Base-by-base conservation (phyloP, 2,329 filamentous ascomycete species). In the Trichophyton benhamiae region DNA sequence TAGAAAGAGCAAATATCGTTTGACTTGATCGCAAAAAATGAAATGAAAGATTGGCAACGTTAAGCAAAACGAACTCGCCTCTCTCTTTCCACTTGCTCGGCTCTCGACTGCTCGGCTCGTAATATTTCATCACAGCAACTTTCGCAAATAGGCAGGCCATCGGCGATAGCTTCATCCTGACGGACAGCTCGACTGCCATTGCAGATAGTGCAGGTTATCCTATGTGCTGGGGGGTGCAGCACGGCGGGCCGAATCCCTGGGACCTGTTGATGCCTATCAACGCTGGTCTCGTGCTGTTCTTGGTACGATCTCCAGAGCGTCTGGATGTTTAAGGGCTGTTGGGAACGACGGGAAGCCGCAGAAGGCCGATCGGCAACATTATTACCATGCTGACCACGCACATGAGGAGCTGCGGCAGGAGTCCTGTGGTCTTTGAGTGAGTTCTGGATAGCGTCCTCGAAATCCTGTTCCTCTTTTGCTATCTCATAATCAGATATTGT, bases 111-210 rank as follows among this genome's bases (percentile, higher is more conserved):
- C 22, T 62, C 61, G 15, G 61, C 53, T 22, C 48, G 7, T 46
- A 58, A 9, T 25, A 60, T 60, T 27, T 55, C 42, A 9, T 20
- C 44, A 46, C 58, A 63, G 48, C 62, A 63, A 3, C 15, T 36
- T 42, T 61, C 55, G 41, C 62, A 63, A 11, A 61, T 7, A n/a
- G 44, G 49, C 20, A 22, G n/a, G 25, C 62, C 62, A 22, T 41
- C 58, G 13, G 52, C 59, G 13, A 61, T 41, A 11, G 25, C n/a
- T 33, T 42, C 59, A 42, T 61, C 44, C 46, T 59, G 59, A 17
- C 33, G 58, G 3, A 59, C 38, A 5, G 59, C 59, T 46, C 27
- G 27, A 9, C 20, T 59, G 4, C 8, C 25, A 46, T 17, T 17
- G 15, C 62, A 63, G 7, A 58, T n/a, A 13, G 44, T 36, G 30